Evolutionary conservation across 1,284 basidiomycete genomes (phyloP).

Genomic region (Mycocalia duriaeana): DNA sequence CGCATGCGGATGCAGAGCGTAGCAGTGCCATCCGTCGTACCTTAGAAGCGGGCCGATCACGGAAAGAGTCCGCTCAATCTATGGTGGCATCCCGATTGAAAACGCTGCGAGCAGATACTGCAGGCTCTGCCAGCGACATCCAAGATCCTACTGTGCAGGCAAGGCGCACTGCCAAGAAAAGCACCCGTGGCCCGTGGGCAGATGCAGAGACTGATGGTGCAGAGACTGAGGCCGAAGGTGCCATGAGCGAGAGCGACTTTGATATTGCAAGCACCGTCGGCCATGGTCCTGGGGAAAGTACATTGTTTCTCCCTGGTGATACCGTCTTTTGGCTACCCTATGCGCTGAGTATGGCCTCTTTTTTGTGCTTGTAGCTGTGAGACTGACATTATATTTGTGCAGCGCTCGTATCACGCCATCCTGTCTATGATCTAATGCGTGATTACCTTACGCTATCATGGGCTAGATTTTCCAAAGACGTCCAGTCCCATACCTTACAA

Average conservation of each 20-base stretch:
- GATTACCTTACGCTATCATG: conserved; percentile 90
- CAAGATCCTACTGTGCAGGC: conserved; percentile 52
- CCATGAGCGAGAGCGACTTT: conserved; percentile 77
- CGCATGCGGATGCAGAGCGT: conserved; percentile 84
- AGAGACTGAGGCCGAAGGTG: conserved; percentile 68
- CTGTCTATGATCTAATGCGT: conserved; percentile 89
- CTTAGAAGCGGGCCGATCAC: conserved; percentile 67
- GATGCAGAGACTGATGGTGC: conserved; percentile 67
- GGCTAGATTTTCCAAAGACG: conserved; percentile 90
- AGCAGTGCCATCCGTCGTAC: conserved; percentile 78
- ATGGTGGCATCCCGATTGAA: conserved; percentile 62
- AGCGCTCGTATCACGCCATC: conserved; percentile 86
- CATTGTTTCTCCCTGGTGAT: conserved; percentile 79
- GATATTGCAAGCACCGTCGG: conserved; percentile 72
- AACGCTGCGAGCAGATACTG: conserved; percentile 51
- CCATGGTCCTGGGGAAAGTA: conserved; percentile 79
- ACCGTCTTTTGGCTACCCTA: conserved; percentile 93
- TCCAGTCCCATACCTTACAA: conserved; percentile 80
- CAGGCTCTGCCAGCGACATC: conserved; percentile 32
- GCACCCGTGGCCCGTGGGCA: conserved; percentile 65
- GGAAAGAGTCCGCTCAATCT: conserved; percentile 76
- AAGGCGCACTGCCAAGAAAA: conserved; percentile 49
- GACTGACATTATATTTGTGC: conserved; percentile 6
- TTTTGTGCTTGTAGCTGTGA: conserved; percentile 4
- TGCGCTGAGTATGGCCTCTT: conserved; percentile 69